phyloP scores from a whole-genome alignment of 1,284 basidiomycete species.

The Fomitopsis pinicola region DNA sequence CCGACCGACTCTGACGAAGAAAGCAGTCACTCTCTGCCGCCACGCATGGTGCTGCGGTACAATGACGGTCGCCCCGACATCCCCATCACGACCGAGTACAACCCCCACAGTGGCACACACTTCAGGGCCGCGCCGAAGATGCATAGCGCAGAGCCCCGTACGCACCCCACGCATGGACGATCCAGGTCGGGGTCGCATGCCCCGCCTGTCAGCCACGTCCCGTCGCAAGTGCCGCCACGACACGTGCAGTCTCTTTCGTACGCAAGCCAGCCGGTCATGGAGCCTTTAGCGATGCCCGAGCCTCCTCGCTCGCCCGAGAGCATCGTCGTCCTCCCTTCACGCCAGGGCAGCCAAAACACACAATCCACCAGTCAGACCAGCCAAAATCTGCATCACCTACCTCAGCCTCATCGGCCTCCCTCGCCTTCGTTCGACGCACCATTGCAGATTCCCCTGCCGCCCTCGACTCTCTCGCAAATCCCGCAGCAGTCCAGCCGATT shows the following conservation, averaged over 20 bases:
- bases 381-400: neutral
- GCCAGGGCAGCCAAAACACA: constrained; percentile 21
- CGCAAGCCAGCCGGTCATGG: constrained; percentile 16
- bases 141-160: constrained; percentile 4
- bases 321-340: constrained; percentile 29
- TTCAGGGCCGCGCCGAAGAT: neutral
- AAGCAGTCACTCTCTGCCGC: constrained; percentile 63
- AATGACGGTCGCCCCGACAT: constrained; percentile 58
- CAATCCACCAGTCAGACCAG: constrained; percentile 11
- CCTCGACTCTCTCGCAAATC: neutral
- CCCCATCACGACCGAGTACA: constrained; percentile 42
- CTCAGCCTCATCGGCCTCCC: constrained; percentile 3
- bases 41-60: constrained; percentile 66
- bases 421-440: constrained; percentile 9
- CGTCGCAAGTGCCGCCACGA: constrained; percentile 11
- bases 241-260: constrained; percentile 27
- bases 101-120: constrained; percentile 5
- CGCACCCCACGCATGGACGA: constrained; percentile 12
- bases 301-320: constrained; percentile 26
- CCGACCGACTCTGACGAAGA: constrained; percentile 55
- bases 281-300: constrained; percentile 8
- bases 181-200: constrained; percentile 20
- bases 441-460: neutral
- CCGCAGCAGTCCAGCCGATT: neutral
- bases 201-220: constrained; percentile 11